Percentiles rank a stretch among this genome's conserved stretches.
Evolutionary conservation across 2,329 filamentous ascomycete species (phyloP).

Genomic region (Helminthosporium solani): DNA sequence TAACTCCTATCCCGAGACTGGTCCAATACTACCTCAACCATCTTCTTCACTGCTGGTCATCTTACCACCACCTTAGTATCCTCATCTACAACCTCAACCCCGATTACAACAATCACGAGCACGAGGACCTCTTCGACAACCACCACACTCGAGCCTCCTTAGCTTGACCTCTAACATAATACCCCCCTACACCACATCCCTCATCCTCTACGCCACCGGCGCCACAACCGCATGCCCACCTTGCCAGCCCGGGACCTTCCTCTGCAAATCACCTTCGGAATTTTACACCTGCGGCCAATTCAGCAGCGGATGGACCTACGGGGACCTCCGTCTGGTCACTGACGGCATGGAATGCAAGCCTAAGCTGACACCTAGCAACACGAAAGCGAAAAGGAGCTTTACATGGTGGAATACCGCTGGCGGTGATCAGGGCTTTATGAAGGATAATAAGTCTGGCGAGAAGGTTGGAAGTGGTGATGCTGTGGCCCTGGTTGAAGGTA

Average conservation of each 20-base stretch:
- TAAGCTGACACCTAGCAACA: constrained; percentile 10
- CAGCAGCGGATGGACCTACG: constrained; percentile 31
- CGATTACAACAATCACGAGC: not conserved
- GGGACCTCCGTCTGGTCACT: constrained; percentile 29
- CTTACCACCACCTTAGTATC: too few species aligned
- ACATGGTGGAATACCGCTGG: not conserved
- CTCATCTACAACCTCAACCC: too few species aligned
- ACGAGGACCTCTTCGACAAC: not conserved
- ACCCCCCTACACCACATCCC: not conserved
- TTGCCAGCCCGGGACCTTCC: constrained; percentile 43
- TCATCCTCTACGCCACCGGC: constrained; percentile 20
- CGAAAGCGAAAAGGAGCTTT: not conserved
- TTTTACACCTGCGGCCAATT: constrained; percentile 41
- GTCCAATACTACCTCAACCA: too few species aligned
- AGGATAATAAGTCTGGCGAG: too few species aligned
- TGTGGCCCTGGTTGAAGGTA: not conserved
- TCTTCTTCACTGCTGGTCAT: too few species aligned
- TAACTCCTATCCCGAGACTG: too few species aligned
- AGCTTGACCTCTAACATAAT: not conserved
- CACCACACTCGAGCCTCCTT: not conserved
- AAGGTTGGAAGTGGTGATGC: not conserved
- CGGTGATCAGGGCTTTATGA: too few species aligned
- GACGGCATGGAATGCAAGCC: constrained; percentile 42
- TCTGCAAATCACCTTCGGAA: constrained; percentile 37
- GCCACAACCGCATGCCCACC: constrained; percentile 34